These are phyloP conservation scores for Blumeriella jaapii DNA, from an alignment of 2,329 filamentous ascomycete species.

Conservation along the genomic window DNA sequence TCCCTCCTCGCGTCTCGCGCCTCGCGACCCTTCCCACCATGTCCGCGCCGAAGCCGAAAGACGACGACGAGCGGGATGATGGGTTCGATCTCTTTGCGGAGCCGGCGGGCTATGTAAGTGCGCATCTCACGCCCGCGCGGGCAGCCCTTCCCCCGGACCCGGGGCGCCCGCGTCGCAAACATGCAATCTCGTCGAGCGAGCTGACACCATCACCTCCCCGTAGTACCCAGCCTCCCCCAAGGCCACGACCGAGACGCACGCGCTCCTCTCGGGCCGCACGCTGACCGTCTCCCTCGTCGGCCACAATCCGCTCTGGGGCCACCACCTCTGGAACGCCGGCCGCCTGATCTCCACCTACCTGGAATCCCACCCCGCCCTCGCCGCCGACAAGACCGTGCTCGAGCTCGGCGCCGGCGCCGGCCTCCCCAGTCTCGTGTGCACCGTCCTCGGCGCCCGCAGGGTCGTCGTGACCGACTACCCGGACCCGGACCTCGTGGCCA, in stretches of 20 bases:
- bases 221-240: constrained; percentile 62
- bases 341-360: constrained; percentile 69
- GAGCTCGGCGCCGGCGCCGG: constrained; percentile 86
- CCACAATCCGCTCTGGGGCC: constrained; percentile 79
- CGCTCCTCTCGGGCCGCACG: constrained; percentile 46
- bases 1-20: too few relatives aligned
- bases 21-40: too few relatives aligned
- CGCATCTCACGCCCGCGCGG: too few relatives aligned
- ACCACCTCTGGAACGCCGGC: constrained; percentile 84
- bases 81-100: too few relatives aligned
- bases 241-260: constrained; percentile 62
- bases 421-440: constrained; percentile 68
- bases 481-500: constrained; percentile 70
- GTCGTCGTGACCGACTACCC: constrained; percentile 84
- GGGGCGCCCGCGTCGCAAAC: too few relatives aligned
- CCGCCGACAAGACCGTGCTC: constrained; percentile 61
- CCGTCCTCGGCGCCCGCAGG: constrained; percentile 55
- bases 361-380: constrained; percentile 52
- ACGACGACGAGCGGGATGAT: too few relatives aligned
- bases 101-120: too few relatives aligned
- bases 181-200: too few relatives aligned
- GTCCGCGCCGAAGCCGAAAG: too few relatives aligned
- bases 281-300: constrained; percentile 67
- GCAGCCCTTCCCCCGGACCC: too few relatives aligned
- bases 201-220: too few relatives aligned